Conservation (phyloP, 2,329 filamentous ascomycete genomes). For the Penicillium digitatum region DNA sequence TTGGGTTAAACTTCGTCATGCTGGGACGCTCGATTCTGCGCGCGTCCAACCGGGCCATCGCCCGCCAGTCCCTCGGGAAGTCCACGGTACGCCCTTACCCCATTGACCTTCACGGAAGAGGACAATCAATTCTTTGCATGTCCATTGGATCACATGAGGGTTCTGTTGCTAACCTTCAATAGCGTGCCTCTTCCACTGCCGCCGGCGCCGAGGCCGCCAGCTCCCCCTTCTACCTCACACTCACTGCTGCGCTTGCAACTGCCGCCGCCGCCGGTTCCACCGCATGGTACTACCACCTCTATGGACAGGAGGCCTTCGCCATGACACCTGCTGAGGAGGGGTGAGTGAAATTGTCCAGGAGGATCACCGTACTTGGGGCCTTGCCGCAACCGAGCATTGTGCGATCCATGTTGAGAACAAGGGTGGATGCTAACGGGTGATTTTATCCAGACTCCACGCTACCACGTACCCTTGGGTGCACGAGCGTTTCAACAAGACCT, state of each 20-base stretch:
- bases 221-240: constrained; percentile 76
- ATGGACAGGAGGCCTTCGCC: constrained; percentile 81
- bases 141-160: constrained; percentile 30
- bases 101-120: constrained; percentile 29
- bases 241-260: constrained; percentile 81
- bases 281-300: constrained; percentile 97
- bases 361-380: constrained; percentile 17
- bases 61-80: constrained; percentile 68
- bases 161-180: constrained; percentile 37
- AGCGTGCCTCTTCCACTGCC: constrained; percentile 67
- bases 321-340: constrained; percentile 95
- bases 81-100: constrained; percentile 65
- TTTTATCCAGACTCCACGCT: constrained; percentile 70
- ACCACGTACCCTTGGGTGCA: constrained; percentile 96
- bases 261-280: constrained; percentile 81
- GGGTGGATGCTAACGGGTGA: constrained; percentile 23
- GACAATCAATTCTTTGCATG: constrained; percentile 27
- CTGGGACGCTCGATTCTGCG: constrained; percentile 89
- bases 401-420: constrained; percentile 18
- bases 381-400: constrained; percentile 26
- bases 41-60: constrained; percentile 77
- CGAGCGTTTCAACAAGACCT: constrained; percentile 86
- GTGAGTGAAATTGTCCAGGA: constrained; percentile 58
- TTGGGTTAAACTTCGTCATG: constrained; percentile 57
- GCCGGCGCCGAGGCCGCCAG: constrained; percentile 65